Percentiles rank a stretch among this genome's conserved stretches.
phyloP scores from a whole-genome alignment of 139 green algal species.

The Picochlorum sp. region DNA sequence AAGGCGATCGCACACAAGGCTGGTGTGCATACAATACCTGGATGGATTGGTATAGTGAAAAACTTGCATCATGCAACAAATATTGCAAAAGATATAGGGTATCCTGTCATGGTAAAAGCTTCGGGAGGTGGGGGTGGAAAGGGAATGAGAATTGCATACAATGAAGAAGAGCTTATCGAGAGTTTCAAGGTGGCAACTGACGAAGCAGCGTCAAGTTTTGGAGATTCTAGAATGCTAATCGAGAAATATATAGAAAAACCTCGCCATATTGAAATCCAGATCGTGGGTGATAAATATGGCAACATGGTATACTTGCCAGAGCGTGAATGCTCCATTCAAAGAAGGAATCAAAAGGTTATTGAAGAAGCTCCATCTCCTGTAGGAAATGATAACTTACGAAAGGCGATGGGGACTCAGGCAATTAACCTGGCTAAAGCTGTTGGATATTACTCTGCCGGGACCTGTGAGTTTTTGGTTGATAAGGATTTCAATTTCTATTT shows the following conservation, averaged over 20 bases:
- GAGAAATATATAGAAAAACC: constrained; percentile 68
- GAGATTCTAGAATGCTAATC: constrained; percentile 68
- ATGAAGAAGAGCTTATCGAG: constrained; percentile 33
- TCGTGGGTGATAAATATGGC: constrained; percentile 6
- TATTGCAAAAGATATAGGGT: constrained; percentile 29
- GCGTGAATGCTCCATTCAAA: constrained; percentile 39
- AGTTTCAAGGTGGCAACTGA: constrained; percentile 40
- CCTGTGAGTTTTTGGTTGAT: constrained; percentile 36
- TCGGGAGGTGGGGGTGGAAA: constrained; percentile 39
- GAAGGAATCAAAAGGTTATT: constrained; percentile 49
- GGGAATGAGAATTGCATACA: constrained; percentile 38
- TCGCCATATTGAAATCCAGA: constrained; percentile 75
- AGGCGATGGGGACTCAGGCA: constrained; percentile 46
- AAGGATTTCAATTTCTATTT: constrained; percentile 29
- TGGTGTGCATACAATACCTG: constrained; percentile 24
- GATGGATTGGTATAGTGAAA: constrained; percentile 18
- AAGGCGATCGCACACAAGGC: constrained; percentile 19
- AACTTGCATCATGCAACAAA: constrained; percentile 13
- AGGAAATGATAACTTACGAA: constrained; percentile 15
- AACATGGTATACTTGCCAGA: constrained; percentile 28
- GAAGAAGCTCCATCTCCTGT: constrained; percentile 41
- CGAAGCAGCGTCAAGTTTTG: constrained; percentile 60
- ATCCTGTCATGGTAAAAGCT: constrained; percentile 44
- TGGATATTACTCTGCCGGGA: constrained; percentile 38
- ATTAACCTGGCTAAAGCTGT: constrained; percentile 44